Conservation (phyloP, 2,329 filamentous ascomycete genomes). For the Ophiostoma sp. region DNA sequence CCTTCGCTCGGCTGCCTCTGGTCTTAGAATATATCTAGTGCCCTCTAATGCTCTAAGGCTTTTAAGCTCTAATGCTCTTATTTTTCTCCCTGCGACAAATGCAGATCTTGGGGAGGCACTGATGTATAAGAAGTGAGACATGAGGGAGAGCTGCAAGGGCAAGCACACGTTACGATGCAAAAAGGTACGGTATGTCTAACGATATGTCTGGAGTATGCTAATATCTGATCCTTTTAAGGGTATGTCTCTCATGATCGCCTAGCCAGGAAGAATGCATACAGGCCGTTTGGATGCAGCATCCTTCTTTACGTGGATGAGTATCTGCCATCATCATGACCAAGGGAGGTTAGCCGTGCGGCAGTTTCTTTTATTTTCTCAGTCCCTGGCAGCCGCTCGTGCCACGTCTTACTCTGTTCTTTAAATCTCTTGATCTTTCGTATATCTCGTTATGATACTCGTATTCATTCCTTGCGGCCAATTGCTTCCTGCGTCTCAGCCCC, state of each 20-base stretch:
- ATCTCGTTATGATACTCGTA: too few species aligned
- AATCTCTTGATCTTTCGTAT: not conserved
- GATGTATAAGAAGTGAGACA: not conserved
- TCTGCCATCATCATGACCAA: too few species aligned
- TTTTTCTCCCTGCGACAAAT: not conserved
- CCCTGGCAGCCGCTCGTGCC: too few species aligned
- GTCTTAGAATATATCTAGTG: not conserved
- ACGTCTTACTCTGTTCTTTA: not conserved
- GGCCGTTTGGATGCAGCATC: not conserved
- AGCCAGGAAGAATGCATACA: not conserved
- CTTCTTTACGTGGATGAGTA: too few species aligned
- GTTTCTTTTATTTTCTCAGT: not conserved
- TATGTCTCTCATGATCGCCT: not conserved
- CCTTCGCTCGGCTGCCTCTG: too few species aligned
- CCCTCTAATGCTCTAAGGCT: not conserved
- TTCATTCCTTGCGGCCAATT: too few species aligned
- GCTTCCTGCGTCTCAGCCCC: not conserved
- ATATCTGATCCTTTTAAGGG: not conserved
- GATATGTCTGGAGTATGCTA: not conserved
- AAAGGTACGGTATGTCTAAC: conserved; percentile 2
- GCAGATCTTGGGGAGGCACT: not conserved
- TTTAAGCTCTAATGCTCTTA: too few species aligned
- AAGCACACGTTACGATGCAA: conserved; percentile 11
- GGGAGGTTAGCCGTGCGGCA: too few species aligned
- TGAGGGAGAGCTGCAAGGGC: conserved; percentile 1